Evolutionary conservation across 768 basidiomycete species (phyloP).

Genomic region (Serendipita sp.): DNA sequence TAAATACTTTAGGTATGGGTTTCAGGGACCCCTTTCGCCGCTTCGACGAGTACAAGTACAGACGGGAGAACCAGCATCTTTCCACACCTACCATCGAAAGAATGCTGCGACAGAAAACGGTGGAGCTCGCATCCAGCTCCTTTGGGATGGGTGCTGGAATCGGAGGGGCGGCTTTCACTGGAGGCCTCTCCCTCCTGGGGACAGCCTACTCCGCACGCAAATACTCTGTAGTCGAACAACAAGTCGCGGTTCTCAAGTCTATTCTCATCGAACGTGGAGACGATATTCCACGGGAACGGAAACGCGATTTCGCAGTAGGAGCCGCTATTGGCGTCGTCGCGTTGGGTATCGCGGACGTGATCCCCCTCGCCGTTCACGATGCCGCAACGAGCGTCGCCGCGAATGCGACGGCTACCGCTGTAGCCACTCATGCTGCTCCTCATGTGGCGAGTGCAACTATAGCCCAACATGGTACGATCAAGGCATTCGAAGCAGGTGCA

Average conservation of each 20-base stretch:
- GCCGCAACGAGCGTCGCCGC: neutral
- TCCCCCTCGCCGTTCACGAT: neutral
- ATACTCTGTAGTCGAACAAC: constrained; percentile 34
- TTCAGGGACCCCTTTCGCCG: neutral
- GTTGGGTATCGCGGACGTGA: neutral
- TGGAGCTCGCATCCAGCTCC: neutral
- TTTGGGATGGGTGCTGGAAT: too few relatives aligned
- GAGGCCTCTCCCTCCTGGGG: too few relatives aligned
- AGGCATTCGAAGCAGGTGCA: too few relatives aligned
- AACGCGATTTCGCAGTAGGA: neutral
- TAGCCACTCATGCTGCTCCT: neutral
- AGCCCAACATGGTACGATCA: too few relatives aligned
- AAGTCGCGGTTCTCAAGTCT: neutral
- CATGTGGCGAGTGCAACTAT: neutral
- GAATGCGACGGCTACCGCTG: neutral
- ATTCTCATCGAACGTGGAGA: neutral
- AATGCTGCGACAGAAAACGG: neutral
- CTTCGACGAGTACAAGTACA: neutral
- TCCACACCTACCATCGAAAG: neutral
- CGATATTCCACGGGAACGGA: neutral
- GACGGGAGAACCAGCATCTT: neutral
- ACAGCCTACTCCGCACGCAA: constrained; percentile 26
- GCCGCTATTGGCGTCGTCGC: neutral
- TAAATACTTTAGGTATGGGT: neutral
- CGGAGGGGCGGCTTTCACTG: too few relatives aligned